Evolutionary conservation across 805 yeast genomes (phyloP), one percentile per base, ranked within the genome.

Genomic region (Saccharomyces mikatae): DNA sequence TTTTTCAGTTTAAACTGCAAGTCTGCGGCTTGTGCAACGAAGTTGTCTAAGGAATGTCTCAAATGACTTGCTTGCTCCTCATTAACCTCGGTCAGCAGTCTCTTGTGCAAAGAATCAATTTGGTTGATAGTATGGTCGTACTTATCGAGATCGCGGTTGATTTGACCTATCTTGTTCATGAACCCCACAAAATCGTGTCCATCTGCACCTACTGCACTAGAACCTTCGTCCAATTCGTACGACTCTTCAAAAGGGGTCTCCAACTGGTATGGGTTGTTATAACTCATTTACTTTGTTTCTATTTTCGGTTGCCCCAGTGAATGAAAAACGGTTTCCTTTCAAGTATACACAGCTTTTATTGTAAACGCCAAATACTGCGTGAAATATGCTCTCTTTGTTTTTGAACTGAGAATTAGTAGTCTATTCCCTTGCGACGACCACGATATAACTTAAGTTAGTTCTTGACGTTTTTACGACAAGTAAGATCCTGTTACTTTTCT

Each of bases 1-100:
- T 76, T 72, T 72, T 89, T 91, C 68, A 94, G 81, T 54, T 80
- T 78, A 58, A 79, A 78, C 67, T 92, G 96, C 63, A 89, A 78
- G 52, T 87, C 80, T 47, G 87, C 80, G 3, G 96, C 88, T 68
- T 90, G 95, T 50, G 86, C 75, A 51, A 84, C 84, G 55, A 88
- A 77, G 56, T 81, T 76, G 67, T 91, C 96, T 56, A 94, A 78
- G 71, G 88, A 89, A 59, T 80, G 79, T 71, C 89, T 84, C 56
- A 83, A 76, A 64, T 81, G 80, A 53, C 80, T 80, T 65, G 86
- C 87, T 64, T 82, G 83, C 57, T 84, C 86, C 58, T 81, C 82
- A 62, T 84, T 84, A 58, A 87, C 82, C 60, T 87, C 94, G 59
- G 83, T 83, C 64, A 89, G 74, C 41, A 89, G 75, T 62, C 83